A percentile compares a stretch with the other conserved stretches of the same genome.
These are phyloP conservation scores for Saturnispora sanitii DNA, from an alignment of 805 yeast species.

Conservation along the genomic window DNA sequence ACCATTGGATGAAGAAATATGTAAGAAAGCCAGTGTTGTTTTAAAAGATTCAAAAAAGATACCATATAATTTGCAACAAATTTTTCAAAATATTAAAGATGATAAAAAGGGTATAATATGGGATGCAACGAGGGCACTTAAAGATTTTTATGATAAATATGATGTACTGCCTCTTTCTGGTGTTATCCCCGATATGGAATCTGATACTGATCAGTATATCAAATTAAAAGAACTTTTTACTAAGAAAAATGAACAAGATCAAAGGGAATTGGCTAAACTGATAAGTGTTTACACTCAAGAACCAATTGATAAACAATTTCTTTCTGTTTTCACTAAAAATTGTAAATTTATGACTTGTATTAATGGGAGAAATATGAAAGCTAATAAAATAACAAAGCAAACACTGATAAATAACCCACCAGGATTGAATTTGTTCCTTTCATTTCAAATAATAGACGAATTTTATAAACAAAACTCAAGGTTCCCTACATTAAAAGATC, in stretches of 20 bases:
- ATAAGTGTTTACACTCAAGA: conserved; percentile 20
- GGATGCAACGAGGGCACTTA: conserved; percentile 48
- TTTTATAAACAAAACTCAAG: conserved; percentile 21
- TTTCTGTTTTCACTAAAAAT: conserved; percentile 52
- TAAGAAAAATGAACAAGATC: conserved; percentile 44
- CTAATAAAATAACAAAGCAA: neutral
- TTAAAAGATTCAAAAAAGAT: conserved; percentile 29
- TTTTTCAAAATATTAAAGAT: conserved; percentile 19
- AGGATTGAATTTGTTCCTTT: conserved; percentile 29
- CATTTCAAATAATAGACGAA: conserved; percentile 29
- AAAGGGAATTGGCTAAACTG: conserved; percentile 23
- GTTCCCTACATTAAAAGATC: conserved; percentile 13
- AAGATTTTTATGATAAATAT: conserved; percentile 35
- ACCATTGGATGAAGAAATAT: conserved; percentile 27
- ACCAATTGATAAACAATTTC: conserved; percentile 26
- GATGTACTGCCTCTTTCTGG: conserved; percentile 61
- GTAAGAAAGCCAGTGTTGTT: conserved; percentile 36
- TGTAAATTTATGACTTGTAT: conserved; percentile 39
- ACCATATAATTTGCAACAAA: conserved; percentile 19
- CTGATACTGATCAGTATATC: conserved; percentile 56
- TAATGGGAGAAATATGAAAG: conserved; percentile 4
- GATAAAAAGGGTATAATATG: conserved; percentile 40
- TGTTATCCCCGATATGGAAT: conserved; percentile 78
- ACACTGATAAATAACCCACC: neutral
- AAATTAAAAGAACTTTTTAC: conserved; percentile 48